Conservation (phyloP, 495 filamentous ascomycete genomes). For the Trichoderma gamsii region DNA sequence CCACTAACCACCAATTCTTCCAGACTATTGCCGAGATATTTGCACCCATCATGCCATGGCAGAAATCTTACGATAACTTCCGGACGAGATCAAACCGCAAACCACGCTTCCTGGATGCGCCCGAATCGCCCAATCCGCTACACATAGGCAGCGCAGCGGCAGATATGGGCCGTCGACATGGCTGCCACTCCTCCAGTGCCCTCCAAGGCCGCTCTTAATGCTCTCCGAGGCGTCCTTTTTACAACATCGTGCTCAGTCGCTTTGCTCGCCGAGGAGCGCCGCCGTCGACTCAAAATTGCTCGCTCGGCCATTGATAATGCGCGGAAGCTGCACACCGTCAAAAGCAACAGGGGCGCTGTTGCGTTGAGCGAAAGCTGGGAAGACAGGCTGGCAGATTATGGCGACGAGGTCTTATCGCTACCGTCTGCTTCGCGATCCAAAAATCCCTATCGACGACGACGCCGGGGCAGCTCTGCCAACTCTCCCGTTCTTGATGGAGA, state of each 20-base stretch:
- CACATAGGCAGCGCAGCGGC: not conserved
- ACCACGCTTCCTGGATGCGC: not conserved
- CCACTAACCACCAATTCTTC: not conserved
- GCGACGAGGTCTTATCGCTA: not conserved
- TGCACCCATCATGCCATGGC: conserved; percentile 5
- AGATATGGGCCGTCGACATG: conserved; percentile 18
- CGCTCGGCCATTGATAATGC: conserved; percentile 40
- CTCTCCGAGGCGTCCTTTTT: conserved; percentile 45
- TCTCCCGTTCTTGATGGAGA: not conserved
- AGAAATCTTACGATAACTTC: conserved; percentile 13
- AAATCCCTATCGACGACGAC: not conserved
- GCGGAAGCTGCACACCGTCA: conserved; percentile 15
- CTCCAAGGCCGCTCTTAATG: conserved; percentile 48
- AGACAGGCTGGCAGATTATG: not conserved
- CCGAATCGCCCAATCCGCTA: not conserved
- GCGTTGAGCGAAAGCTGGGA: conserved; percentile 9
- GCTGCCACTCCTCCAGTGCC: conserved; percentile 40
- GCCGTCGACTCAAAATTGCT: conserved; percentile 43
- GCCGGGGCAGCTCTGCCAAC: not conserved
- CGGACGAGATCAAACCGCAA: not conserved
- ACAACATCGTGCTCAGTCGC: conserved; percentile 50
- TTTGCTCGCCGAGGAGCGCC: conserved; percentile 48
- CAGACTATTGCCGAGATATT: not conserved
- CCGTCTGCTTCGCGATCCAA: not conserved
- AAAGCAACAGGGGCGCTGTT: not conserved